Evolutionary conservation across 2,329 filamentous ascomycete species (phyloP), one percentile per base, ranked within the genome.

Genomic region (Ceratocystis cubensis): DNA sequence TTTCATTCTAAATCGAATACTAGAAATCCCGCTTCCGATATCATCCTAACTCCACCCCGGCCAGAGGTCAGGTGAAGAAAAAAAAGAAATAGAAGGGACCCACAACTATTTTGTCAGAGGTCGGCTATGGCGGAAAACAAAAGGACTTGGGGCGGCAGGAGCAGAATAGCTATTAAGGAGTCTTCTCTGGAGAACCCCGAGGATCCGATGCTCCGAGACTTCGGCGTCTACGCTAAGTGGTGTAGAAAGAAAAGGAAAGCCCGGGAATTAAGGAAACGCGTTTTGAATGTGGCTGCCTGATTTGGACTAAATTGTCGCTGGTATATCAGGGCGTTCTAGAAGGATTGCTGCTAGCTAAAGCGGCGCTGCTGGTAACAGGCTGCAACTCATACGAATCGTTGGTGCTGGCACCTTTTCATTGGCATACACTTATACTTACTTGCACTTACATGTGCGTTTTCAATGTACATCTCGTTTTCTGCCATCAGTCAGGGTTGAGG

Each of bases 21-120:
- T 22, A 48, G 20, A 20, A 59, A 61, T 61, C 20, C 48, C 48
- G 33, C 48, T 65, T 61, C 64, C 64, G 64, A 61, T 37, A 65
- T 61, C 53, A 59, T 65, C 50, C 64, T 61, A 65, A 65, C 4
- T 65, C 53, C 64, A 46, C 30, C 8, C 37, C 37, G 37, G 45
- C 30, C 46, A 7, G 28, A 20, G 25, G 28, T 59, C 28, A 59
- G 56, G 28, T 59, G 56, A 5, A 59, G 28, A 17, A 30, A 41
- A 41, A 41, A 41, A 41, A 41, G 10, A 4, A 41, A 13, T 41
- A 41, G 1, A 15, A 48, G 13, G 20, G 48, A 22, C 50, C 25
- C 46, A 48, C 20, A 48, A 13, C 13, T 41, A 41, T 22, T 53
- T n/a, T 20, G 48, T 53, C 48, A 50, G 5, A 25, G 48, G 20